Percentiles rank a stretch among this genome's conserved stretches.
Evolutionary conservation across 75 land plant species (phyloP).

Genomic region (Sequoia sempervirens): DNA sequence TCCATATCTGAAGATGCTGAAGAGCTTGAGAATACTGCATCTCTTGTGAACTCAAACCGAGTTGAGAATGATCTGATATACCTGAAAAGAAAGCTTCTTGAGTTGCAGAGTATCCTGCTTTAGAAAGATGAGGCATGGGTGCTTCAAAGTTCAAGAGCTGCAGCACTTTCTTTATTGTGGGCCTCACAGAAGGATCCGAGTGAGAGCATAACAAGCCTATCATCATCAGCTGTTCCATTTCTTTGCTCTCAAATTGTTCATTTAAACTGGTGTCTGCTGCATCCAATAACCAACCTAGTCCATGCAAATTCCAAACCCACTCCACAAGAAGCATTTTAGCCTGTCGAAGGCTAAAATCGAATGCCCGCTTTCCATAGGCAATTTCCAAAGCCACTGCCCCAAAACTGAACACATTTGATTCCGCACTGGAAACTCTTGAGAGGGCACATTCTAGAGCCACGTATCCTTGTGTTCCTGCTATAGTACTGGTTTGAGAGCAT

Average conservation of each 20-base stretch:
- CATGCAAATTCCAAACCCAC: neutral
- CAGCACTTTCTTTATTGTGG: slow-evolving; percentile 48
- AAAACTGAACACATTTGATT: slow-evolving; percentile 14
- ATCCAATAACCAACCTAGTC: neutral
- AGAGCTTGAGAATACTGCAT: too few relatives aligned
- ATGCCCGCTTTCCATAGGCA: neutral
- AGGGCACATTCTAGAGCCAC: slow-evolving; percentile 74
- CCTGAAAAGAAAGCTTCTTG: too few relatives aligned
- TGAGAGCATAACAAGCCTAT: slow-evolving; percentile 44
- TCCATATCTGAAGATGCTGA: too few relatives aligned
- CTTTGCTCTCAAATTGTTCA: slow-evolving; percentile 29
- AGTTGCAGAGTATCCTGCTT: too few relatives aligned
- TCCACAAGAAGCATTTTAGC: neutral
- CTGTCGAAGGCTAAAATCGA: neutral
- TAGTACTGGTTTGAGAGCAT: slow-evolving; percentile 17
- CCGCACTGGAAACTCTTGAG: slow-evolving; percentile 38
- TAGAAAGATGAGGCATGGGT: neutral
- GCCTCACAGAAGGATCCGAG: slow-evolving; percentile 30
- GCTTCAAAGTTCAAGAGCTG: neutral
- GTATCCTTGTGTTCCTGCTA: slow-evolving; percentile 78
- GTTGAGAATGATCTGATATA: too few relatives aligned
- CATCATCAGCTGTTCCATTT: slow-evolving; percentile 29
- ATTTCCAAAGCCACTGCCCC: neutral
- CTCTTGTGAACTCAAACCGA: too few relatives aligned
- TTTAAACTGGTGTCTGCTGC: slow-evolving; percentile 3